These are phyloP conservation scores for Neopestalotiopsis sp. DNA, from an alignment of 2,329 filamentous ascomycete genomes.

Conservation along the genomic window DNA sequence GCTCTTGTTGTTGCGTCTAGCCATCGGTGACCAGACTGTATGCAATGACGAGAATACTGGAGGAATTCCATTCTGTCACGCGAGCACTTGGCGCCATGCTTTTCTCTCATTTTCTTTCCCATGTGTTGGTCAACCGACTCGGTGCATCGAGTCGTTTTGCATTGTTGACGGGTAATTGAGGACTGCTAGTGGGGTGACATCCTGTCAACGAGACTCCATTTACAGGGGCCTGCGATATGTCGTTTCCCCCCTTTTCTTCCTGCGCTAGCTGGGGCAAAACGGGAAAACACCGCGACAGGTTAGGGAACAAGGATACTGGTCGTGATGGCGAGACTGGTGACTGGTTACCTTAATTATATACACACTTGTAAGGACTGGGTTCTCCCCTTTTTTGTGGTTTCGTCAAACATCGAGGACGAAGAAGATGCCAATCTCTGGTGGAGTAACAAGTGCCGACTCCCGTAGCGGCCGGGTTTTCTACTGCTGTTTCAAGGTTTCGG, in stretches of 20 bases:
- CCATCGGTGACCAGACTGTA: constrained; percentile 11
- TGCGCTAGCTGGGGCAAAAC: constrained; percentile 7
- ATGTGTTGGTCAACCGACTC: constrained; percentile 11
- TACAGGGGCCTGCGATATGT: constrained; percentile 6
- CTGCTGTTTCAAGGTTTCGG: too few species aligned
- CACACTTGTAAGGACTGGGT: too few species aligned
- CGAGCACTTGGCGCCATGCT: not conserved
- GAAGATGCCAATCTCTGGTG: too few species aligned
- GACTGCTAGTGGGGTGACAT: constrained; percentile 19
- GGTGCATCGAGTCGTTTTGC: constrained; percentile 11
- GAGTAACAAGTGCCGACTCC: too few species aligned
- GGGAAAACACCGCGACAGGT: not conserved
- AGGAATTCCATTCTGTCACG: constrained; percentile 6
- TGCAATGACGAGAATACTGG: constrained; percentile 5
- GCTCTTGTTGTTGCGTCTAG: constrained; percentile 7
- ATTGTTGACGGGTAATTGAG: constrained; percentile 20
- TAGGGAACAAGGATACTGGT: too few species aligned
- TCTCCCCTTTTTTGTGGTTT: too few species aligned
- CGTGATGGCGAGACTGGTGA: too few species aligned
- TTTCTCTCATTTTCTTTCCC: constrained; percentile 2
- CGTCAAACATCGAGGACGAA: too few species aligned
- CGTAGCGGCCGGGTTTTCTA: too few species aligned
- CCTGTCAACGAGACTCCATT: constrained; percentile 10
- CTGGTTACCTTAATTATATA: too few species aligned
- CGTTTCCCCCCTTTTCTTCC: not conserved